A percentile compares a stretch with the other conserved stretches of the same genome.
Conservation (phyloP, 805 yeast species). For the Hanseniaspora valbyensis region DNA sequence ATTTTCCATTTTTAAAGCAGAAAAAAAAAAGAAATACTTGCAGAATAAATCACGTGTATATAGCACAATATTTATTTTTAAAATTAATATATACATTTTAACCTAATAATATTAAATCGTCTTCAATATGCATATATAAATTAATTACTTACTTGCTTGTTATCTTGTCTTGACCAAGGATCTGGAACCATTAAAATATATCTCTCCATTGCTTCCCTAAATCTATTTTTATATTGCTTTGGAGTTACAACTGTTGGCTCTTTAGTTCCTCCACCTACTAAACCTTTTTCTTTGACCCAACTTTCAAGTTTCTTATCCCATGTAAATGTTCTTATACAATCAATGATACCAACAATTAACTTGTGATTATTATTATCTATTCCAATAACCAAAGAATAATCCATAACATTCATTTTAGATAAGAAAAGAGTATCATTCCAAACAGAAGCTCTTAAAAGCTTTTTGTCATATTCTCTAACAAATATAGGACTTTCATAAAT, state of each 20-base stretch:
- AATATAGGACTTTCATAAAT: conserved; percentile 92
- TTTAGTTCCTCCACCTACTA: conserved; percentile 78
- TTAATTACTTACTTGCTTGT: not conserved
- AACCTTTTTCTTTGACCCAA: conserved; percentile 93
- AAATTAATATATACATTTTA: too few species aligned
- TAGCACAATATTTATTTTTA: not conserved
- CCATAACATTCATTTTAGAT: conserved; percentile 98
- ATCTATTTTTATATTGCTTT: conserved; percentile 83
- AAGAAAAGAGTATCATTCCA: conserved; percentile 92
- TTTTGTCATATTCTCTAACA: conserved; percentile 84
- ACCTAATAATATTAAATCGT: too few species aligned
- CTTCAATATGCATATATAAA: too few species aligned
- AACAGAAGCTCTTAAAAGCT: conserved; percentile 70
- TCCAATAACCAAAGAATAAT: conserved; percentile 88
- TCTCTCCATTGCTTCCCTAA: conserved; percentile 95
- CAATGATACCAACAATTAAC: conserved; percentile 84
- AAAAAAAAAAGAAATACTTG: not conserved
- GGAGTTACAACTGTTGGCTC: conserved; percentile 98
- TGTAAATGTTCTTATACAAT: conserved; percentile 88
- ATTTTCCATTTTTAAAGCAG: not conserved
- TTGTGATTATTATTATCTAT: conserved; percentile 59
- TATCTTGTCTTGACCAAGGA: conserved; percentile 34
- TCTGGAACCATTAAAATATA: conserved; percentile 93
- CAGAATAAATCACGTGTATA: not conserved
- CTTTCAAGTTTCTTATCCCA: conserved; percentile 98